Percentiles rank a stretch among this genome's conserved stretches.
Conservation (phyloP, 2,329 filamentous ascomycete species). For the Aspergillus calidoustus region DNA sequence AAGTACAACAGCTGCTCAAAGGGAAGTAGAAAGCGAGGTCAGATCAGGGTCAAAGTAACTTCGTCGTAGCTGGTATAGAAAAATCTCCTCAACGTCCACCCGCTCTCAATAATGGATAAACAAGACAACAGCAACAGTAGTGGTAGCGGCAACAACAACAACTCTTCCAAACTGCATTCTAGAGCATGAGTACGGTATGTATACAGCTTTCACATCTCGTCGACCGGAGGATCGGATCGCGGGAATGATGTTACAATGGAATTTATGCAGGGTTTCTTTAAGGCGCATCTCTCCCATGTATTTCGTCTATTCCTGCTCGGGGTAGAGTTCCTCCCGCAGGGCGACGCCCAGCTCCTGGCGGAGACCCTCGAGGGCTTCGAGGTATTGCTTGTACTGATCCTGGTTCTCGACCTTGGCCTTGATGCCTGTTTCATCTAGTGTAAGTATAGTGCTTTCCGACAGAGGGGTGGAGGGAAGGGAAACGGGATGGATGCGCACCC, state of each 20-base stretch:
- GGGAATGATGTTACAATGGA: constrained; percentile 27
- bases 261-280: not conserved
- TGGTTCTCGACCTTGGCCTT: constrained; percentile 99
- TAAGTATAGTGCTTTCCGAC: constrained; percentile 12
- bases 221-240: constrained; percentile 23
- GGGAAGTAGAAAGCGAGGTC: constrained; percentile 5
- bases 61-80: constrained; percentile 32
- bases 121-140: constrained; percentile 17
- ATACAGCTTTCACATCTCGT: constrained; percentile 43
- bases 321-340: constrained; percentile 92
- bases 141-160: not conserved
- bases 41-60: constrained; percentile 9
- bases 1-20: constrained; percentile 30
- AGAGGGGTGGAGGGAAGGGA: constrained; percentile 2
- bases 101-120: constrained; percentile 13
- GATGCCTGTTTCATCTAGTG: constrained; percentile 68
- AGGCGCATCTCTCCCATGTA: not conserved
- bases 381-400: constrained; percentile 93
- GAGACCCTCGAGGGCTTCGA: constrained; percentile 88
- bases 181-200: constrained; percentile 48
- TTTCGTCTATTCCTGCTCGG: constrained; percentile 54
- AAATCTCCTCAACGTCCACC: constrained; percentile 27
- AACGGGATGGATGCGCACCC: constrained; percentile 63
- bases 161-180: constrained; percentile 35
- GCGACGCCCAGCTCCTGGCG: constrained; percentile 91